Conservation (phyloP, 1,139 yeast species). For the Citeromyces siamensis region DNA sequence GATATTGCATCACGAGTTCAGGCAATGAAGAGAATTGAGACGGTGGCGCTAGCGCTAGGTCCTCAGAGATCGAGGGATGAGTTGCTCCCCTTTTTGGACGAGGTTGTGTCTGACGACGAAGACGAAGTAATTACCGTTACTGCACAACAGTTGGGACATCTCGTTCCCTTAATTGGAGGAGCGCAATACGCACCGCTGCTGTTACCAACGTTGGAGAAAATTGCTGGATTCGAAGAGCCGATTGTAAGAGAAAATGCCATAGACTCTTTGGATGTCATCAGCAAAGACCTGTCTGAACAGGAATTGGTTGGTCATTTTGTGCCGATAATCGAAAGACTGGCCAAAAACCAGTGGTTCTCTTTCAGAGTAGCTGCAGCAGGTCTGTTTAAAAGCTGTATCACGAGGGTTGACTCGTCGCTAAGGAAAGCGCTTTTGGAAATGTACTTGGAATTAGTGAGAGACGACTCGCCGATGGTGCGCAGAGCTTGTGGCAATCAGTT, state of each 20-base stretch:
- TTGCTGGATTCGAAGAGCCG: slow-evolving; percentile 96
- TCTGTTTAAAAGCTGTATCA: slow-evolving; percentile 60
- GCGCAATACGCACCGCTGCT: slow-evolving; percentile 62
- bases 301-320: slow-evolving; percentile 61
- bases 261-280: slow-evolving; percentile 64
- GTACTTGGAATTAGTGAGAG: slow-evolving; percentile 63
- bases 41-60: slow-evolving; percentile 92
- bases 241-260: slow-evolving; percentile 93
- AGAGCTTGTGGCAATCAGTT: slow-evolving; percentile 85
- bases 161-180: slow-evolving; percentile 86
- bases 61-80: slow-evolving; percentile 88
- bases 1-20: slow-evolving; percentile 89
- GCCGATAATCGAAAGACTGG: slow-evolving; percentile 64
- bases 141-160: slow-evolving; percentile 82
- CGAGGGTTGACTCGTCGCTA: slow-evolving; percentile 37
- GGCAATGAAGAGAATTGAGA: slow-evolving; percentile 90
- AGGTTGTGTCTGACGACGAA: slow-evolving; percentile 94
- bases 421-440: slow-evolving; percentile 53
- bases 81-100: slow-evolving; percentile 76
- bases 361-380: slow-evolving; percentile 91
- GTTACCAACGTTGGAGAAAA: slow-evolving; percentile 75
- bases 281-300: slow-evolving; percentile 48
- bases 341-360: slow-evolving; percentile 92
- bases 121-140: slow-evolving; percentile 94
- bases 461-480: slow-evolving; percentile 98